phyloP scores from a whole-genome alignment of 2,329 filamentous ascomycete genomes.

The Stemphylium beticola region DNA sequence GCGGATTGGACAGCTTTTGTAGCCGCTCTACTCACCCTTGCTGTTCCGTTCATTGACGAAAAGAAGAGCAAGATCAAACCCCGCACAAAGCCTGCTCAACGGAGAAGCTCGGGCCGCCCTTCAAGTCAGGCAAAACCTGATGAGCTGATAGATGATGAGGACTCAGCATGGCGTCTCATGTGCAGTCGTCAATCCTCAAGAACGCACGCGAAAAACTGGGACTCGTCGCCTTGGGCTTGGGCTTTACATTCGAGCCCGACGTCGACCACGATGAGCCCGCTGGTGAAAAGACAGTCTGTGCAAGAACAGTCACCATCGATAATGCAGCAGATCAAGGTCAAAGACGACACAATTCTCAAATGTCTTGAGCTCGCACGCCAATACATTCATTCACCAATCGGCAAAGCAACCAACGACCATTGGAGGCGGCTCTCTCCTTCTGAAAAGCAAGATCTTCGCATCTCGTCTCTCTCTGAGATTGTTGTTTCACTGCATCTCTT shows the following conservation, averaged over 20 bases:
- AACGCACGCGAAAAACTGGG: constrained; percentile 39
- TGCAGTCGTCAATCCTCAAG: constrained; percentile 36
- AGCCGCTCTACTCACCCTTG: constrained; percentile 49
- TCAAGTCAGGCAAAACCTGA: constrained; percentile 33
- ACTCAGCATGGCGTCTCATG: constrained; percentile 44
- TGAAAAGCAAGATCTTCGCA: constrained; percentile 46
- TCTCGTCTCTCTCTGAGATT: constrained; percentile 69
- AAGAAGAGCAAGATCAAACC: constrained; percentile 28
- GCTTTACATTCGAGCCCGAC: constrained; percentile 35
- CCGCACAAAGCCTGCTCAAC: constrained; percentile 26
- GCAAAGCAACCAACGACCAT: constrained; percentile 53
- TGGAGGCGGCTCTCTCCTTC: constrained; percentile 62
- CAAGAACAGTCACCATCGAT: constrained; percentile 23
- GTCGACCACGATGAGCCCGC: constrained; percentile 30
- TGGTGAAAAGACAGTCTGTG: constrained; percentile 25
- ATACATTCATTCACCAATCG: constrained; percentile 43
- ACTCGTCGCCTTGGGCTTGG: constrained; percentile 45
- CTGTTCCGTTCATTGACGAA: constrained; percentile 44
- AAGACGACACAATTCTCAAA: constrained; percentile 32
- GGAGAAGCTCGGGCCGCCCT: constrained; percentile 33
- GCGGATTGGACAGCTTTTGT: constrained; percentile 51
- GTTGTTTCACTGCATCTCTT: constrained; percentile 80
- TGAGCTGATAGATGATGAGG: constrained; percentile 30
- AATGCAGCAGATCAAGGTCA: constrained; percentile 35
- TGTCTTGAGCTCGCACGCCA: constrained; percentile 45